A percentile compares a stretch with the other conserved stretches of the same genome.
Evolutionary conservation across 768 basidiomycete species (phyloP).

Genomic region (Xanthoconium purpureum): DNA sequence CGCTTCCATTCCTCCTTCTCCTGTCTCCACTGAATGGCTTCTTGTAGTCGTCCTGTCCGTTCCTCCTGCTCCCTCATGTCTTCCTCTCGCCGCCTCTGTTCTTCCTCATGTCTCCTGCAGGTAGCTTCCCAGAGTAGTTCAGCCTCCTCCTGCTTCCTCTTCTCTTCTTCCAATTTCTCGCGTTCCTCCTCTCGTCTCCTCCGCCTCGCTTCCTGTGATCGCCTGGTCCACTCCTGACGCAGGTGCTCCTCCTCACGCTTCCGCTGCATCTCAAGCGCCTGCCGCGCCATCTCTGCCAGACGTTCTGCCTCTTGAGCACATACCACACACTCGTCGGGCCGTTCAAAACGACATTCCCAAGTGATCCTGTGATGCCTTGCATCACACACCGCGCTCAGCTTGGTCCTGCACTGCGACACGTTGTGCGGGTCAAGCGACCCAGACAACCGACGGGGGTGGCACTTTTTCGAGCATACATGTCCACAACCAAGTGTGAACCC

Average conservation of each 20-base stretch:
- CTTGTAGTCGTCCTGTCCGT: too few relatives aligned
- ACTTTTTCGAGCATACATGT: background rate
- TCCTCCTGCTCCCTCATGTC: too few relatives aligned
- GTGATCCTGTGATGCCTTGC: background rate
- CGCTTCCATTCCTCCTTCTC: too few relatives aligned
- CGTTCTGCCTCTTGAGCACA: slow-evolving; percentile 19
- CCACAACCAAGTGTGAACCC: background rate
- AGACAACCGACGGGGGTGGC: background rate
- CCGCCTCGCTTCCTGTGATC: background rate
- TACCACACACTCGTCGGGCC: background rate
- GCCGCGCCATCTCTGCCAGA: slow-evolving; percentile 37
- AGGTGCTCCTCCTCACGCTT: slow-evolving; percentile 41
- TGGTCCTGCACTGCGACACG: background rate
- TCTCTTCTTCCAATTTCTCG: background rate
- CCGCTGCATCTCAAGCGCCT: slow-evolving; percentile 37
- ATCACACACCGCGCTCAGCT: background rate
- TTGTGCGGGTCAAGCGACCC: background rate
- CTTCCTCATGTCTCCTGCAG: slow-evolving; percentile 20
- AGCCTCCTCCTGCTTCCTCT: background rate
- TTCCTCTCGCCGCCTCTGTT: slow-evolving; percentile 5
- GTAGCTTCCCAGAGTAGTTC: background rate
- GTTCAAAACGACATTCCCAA: background rate
- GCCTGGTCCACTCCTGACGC: background rate
- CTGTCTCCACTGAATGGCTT: too few relatives aligned
- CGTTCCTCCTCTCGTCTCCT: background rate